A percentile compares a stretch with the other conserved stretches of the same genome.
Evolutionary conservation across 768 basidiomycete species (phyloP).

Genomic region (Vararia minispora): DNA sequence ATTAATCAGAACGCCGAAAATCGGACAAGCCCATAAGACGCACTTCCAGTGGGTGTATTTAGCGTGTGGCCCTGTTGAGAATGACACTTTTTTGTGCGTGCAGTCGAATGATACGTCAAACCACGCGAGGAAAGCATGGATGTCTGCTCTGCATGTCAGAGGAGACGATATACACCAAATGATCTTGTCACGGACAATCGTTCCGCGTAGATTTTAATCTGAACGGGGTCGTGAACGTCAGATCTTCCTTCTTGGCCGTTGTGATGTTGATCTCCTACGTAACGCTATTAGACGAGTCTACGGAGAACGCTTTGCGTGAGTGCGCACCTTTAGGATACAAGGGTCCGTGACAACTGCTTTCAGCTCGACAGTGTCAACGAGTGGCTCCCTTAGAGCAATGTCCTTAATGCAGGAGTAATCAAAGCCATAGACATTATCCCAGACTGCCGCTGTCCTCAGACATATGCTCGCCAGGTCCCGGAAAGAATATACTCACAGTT

Average conservation of each 20-base stretch:
- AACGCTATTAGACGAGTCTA: neutral
- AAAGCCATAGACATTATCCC: slow-evolving; percentile 99
- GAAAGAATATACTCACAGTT: slow-evolving; percentile 59
- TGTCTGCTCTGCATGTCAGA: slow-evolving; percentile 36
- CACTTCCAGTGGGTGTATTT: slow-evolving; percentile 97
- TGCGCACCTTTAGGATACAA: slow-evolving; percentile 68
- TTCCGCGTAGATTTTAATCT: slow-evolving; percentile 72
- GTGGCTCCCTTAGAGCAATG: slow-evolving; percentile 89
- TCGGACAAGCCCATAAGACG: slow-evolving; percentile 24
- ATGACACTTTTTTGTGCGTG: slow-evolving; percentile 90
- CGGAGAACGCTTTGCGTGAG: neutral
- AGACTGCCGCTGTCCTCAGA: slow-evolving; percentile 46
- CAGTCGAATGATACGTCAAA: slow-evolving; percentile 95
- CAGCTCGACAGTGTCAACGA: slow-evolving; percentile 98
- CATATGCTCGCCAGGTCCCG: neutral
- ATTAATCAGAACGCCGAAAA: neutral
- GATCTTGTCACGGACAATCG: slow-evolving; percentile 56
- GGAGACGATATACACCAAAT: slow-evolving; percentile 1
- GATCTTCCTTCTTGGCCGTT: slow-evolving; percentile 91
- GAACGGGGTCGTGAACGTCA: slow-evolving; percentile 78
- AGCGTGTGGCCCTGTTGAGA: slow-evolving; percentile 96
- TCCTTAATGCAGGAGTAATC: slow-evolving; percentile 99
- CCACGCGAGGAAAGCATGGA: slow-evolving; percentile 98
- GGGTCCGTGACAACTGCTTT: slow-evolving; percentile 94
- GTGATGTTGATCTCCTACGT: slow-evolving; percentile 75